phyloP scores from a whole-genome alignment of 345 rosid species.

The Cardamine chenopodiifolia region DNA sequence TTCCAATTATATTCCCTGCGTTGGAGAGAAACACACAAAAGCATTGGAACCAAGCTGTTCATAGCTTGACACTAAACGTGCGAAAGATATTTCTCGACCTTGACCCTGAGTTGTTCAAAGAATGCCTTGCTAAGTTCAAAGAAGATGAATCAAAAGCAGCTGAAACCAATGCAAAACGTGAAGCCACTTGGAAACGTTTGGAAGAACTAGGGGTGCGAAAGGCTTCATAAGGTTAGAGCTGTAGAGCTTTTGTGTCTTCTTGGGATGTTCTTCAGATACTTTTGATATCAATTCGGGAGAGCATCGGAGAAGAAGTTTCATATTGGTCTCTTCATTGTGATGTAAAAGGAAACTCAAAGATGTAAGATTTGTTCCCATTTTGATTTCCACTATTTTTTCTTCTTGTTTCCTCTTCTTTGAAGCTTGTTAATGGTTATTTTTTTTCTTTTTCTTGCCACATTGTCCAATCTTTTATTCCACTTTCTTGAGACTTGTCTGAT shows the following conservation, averaged over 20 bases:
- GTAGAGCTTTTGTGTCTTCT: conserved; percentile 19
- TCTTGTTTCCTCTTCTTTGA: conserved; percentile 20
- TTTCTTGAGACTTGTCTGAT: conserved; percentile 33
- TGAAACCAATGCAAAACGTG: conserved; percentile 54
- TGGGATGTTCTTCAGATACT: conserved; percentile 20
- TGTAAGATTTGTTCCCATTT: conserved; percentile 40
- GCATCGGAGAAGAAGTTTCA: conserved; percentile 26
- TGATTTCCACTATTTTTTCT: conserved; percentile 20
- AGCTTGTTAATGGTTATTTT: conserved; percentile 25
- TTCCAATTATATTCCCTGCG: conserved; percentile 68
- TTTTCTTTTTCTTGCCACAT: conserved; percentile 12
- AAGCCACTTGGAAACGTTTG: conserved; percentile 66
- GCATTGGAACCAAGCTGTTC: conserved; percentile 81
- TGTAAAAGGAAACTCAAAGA: conserved; percentile 29
- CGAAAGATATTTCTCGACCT: conserved; percentile 65
- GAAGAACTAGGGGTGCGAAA: conserved; percentile 56
- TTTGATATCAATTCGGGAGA: conserved; percentile 28
- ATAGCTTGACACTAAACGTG: conserved; percentile 66
- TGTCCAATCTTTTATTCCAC: conserved; percentile 16
- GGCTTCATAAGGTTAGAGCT: conserved; percentile 34
- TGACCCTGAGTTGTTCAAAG: conserved; percentile 66
- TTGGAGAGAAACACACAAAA: conserved; percentile 62
- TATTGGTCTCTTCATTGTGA: conserved; percentile 22
- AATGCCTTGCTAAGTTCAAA: conserved; percentile 57
- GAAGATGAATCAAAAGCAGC: conserved; percentile 58